Conservation (phyloP, 805 yeast species). For the Candida ficus region DNA sequence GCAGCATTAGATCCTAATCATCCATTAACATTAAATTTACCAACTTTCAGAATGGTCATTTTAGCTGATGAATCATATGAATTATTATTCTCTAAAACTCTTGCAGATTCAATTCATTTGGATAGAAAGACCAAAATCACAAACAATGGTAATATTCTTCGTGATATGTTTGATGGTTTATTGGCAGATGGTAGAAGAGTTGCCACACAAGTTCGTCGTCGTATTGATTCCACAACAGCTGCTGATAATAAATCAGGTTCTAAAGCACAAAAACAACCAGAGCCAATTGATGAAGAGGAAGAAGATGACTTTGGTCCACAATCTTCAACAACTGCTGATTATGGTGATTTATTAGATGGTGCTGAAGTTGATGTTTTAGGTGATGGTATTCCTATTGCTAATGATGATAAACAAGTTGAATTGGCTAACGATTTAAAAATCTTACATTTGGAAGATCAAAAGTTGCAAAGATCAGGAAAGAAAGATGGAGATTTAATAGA, state of each 20-base stretch:
- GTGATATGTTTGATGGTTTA: slow-evolving; percentile 87
- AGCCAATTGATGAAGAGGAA: slow-evolving; percentile 28
- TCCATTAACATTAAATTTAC: slow-evolving; percentile 68
- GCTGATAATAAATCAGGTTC: slow-evolving; percentile 10
- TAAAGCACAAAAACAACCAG: slow-evolving; percentile 6
- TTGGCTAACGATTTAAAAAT: slow-evolving; percentile 23
- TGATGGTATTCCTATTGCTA: slow-evolving; percentile 27
- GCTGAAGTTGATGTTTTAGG: slow-evolving; percentile 41
- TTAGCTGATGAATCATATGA: slow-evolving; percentile 94
- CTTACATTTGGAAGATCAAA: slow-evolving; percentile 23
- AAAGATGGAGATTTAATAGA: slow-evolving; percentile 34
- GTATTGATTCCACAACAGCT: slow-evolving; percentile 59
- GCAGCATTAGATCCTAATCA: slow-evolving; percentile 78
- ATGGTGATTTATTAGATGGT: slow-evolving; percentile 42
- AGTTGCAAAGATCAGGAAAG: slow-evolving; percentile 9
- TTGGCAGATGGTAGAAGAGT: slow-evolving; percentile 90
- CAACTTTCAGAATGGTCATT: slow-evolving; percentile 92
- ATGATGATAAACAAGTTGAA: slow-evolving; percentile 8
- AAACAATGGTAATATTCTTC: slow-evolving; percentile 50
- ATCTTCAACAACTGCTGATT: slow-evolving; percentile 31
- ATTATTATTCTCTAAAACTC: slow-evolving; percentile 65
- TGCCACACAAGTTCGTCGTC: slow-evolving; percentile 81
- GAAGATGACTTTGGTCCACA: slow-evolving; percentile 45
- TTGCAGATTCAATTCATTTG: slow-evolving; percentile 64
- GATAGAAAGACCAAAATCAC: slow-evolving; percentile 43